Conservation (phyloP, 1,139 yeast species). For the Yamadazyma diospyri region DNA sequence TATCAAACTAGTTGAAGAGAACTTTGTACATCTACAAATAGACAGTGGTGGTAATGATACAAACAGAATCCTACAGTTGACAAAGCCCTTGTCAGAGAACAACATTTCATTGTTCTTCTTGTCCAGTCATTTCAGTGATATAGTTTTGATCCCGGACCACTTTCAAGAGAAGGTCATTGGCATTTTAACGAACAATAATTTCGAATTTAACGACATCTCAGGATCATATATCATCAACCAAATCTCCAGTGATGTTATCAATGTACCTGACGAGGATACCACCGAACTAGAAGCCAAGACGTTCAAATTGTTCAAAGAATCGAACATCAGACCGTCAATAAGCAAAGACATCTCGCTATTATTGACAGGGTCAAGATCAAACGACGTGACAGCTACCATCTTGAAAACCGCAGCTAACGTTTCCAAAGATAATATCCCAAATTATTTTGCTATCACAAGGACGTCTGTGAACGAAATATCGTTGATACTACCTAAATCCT, state of each 20-base stretch:
- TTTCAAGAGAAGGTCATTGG: constrained; percentile 42
- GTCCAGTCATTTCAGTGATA: constrained; percentile 64
- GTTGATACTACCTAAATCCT: constrained; percentile 48
- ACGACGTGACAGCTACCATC: constrained; percentile 39
- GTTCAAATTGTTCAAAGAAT: constrained; percentile 37
- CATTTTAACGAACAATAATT: constrained; percentile 41
- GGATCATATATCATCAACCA: constrained; percentile 26
- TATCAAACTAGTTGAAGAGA: constrained; percentile 43
- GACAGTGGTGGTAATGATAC: constrained; percentile 62
- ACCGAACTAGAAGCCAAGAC: constrained; percentile 29
- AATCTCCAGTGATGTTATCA: background rate
- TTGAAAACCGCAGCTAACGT: constrained; percentile 31
- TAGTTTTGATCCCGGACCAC: constrained; percentile 55
- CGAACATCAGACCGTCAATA: constrained; percentile 44
- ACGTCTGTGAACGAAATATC: constrained; percentile 54
- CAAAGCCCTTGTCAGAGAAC: constrained; percentile 57
- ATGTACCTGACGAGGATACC: background rate
- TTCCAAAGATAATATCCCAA: constrained; percentile 32
- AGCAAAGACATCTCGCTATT: constrained; percentile 40
- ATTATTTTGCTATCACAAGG: constrained; percentile 58
- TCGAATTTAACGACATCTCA: constrained; percentile 42
- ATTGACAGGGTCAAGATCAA: constrained; percentile 61
- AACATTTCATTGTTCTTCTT: constrained; percentile 60
- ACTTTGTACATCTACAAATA: constrained; percentile 54
- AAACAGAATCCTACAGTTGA: constrained; percentile 52